Evolutionary conservation across 306 rosid species (phyloP).

Genomic region (Argentina anserina): DNA sequence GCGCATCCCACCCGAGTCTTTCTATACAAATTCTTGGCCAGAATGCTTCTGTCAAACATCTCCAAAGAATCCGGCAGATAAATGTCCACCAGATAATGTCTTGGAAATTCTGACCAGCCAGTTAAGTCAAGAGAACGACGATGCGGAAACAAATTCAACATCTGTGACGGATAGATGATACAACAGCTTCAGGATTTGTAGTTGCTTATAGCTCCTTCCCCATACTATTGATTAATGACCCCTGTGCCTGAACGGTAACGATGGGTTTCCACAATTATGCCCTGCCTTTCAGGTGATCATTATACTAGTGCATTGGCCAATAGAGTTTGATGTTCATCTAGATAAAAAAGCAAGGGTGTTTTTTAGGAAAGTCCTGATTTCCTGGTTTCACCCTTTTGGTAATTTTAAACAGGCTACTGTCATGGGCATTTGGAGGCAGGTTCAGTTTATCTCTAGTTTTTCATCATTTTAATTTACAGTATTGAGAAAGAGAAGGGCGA

Average conservation of each 20-base stretch:
- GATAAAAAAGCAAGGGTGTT: background rate
- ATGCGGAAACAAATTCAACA: conserved; percentile 39
- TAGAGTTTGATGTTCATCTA: no score
- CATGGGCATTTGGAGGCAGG: background rate
- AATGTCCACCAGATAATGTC: conserved; percentile 78
- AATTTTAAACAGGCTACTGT: background rate
- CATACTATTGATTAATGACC: conserved; percentile 12
- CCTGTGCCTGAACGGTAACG: conserved; percentile 25
- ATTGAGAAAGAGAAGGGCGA: background rate
- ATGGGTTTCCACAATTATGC: conserved; percentile 12
- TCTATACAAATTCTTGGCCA: conserved; percentile 99
- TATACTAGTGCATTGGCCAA: background rate
- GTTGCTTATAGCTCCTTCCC: conserved; percentile 23
- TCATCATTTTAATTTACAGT: background rate
- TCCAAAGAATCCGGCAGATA: conserved; percentile 55
- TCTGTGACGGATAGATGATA: conserved; percentile 34
- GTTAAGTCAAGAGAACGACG: conserved; percentile 37
- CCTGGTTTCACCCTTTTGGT: conserved; percentile 5
- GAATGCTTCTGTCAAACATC: conserved; percentile 91
- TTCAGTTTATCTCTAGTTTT: background rate
- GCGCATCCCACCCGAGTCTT: conserved; percentile 78
- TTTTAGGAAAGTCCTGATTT: background rate
- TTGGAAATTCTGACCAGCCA: conserved; percentile 47
- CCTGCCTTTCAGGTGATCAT: conserved; percentile 18
- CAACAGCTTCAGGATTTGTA: conserved; percentile 16